Percentiles rank a stretch among this genome's conserved stretches.
These are phyloP conservation scores for Fusarium paranaense DNA, from an alignment of 2,329 filamentous ascomycete genomes.

Conservation along the genomic window DNA sequence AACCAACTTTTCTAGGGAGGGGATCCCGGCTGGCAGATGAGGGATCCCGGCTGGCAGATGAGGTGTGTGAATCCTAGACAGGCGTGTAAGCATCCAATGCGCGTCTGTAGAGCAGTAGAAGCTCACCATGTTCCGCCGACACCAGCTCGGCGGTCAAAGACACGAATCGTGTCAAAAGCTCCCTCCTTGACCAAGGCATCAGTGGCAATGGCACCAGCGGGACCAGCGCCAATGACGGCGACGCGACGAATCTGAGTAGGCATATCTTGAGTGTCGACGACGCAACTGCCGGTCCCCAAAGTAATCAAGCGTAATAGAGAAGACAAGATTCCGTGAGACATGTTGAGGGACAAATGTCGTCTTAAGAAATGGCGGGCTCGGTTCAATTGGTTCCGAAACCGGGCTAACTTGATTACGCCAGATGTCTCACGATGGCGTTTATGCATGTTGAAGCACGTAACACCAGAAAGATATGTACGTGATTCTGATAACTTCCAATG, in stretches of 20 bases:
- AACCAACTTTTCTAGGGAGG: constrained; percentile 10
- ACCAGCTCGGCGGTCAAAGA: constrained; percentile 24
- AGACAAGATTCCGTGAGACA: neutral
- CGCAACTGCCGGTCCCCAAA: neutral
- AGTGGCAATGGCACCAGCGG: constrained; percentile 28
- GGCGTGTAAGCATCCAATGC: neutral
- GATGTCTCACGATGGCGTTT: neutral
- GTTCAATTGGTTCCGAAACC: neutral
- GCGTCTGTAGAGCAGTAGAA: neutral
- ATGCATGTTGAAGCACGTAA: neutral
- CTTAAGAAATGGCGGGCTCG: neutral
- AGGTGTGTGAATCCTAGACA: constrained; percentile 15
- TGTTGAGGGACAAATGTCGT: neutral
- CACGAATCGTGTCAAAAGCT: constrained; percentile 19
- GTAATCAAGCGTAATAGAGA: neutral
- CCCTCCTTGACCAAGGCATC: constrained; percentile 30
- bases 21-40: constrained; percentile 14
- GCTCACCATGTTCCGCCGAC: constrained; percentile 25
- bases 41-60: constrained; percentile 16
- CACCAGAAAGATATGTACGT: neutral
- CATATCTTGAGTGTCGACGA: neutral
- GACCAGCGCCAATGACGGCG: constrained; percentile 31
- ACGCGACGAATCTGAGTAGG: neutral
- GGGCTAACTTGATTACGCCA: neutral
- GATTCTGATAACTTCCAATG: neutral